Evolutionary conservation across 2,329 filamentous ascomycete species (phyloP).

Genomic region (Cladosporium sp.): DNA sequence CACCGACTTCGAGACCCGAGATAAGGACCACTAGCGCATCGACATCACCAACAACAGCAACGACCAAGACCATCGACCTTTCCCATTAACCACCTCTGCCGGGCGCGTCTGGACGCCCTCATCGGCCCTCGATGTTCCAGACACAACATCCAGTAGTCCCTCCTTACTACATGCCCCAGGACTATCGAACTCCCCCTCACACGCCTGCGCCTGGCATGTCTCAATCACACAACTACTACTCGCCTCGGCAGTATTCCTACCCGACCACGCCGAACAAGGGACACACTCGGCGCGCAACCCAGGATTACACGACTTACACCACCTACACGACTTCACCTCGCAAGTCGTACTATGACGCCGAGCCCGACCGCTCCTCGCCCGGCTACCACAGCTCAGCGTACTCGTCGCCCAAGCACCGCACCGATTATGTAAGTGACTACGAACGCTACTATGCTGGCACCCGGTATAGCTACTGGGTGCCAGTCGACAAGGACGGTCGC

Average conservation of each 20-base stretch:
- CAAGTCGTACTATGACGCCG: constrained; percentile 24
- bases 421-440: constrained; percentile 68
- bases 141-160: constrained; percentile 43
- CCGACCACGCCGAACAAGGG: constrained; percentile 49
- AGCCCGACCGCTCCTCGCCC: constrained; percentile 46
- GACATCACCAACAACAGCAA: neutral
- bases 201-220: constrained; percentile 49
- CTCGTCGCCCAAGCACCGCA: constrained; percentile 56
- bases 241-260: constrained; percentile 52
- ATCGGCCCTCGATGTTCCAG: constrained; percentile 36
- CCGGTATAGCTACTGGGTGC: constrained; percentile 31
- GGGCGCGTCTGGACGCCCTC: constrained; percentile 39
- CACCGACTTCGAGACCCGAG: constrained; percentile 18
- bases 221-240: constrained; percentile 49
- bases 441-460: constrained; percentile 43
- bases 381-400: constrained; percentile 47
- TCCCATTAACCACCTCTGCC: neutral
- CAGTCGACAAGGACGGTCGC: constrained; percentile 26
- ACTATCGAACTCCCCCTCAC: constrained; percentile 49
- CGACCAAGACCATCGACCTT: neutral
- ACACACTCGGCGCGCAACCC: constrained; percentile 59
- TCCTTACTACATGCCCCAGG: constrained; percentile 50
- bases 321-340: constrained; percentile 32
- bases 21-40: neutral
- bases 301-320: constrained; percentile 44